Conservation (phyloP, 805 yeast species). For the Deakozyma indianensis region DNA sequence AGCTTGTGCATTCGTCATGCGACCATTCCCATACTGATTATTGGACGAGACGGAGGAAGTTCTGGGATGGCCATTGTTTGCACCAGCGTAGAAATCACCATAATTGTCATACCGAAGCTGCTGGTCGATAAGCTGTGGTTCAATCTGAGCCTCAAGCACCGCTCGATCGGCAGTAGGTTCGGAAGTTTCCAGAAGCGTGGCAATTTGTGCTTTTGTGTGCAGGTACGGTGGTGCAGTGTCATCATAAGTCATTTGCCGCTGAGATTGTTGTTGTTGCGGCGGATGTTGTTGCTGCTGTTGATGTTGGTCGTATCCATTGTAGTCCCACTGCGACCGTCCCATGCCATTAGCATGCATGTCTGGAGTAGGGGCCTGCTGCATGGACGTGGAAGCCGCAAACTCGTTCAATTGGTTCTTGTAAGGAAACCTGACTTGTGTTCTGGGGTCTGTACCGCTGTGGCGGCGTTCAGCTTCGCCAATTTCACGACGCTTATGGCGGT, state of each 20-base stretch:
- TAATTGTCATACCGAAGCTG: not conserved
- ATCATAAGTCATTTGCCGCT: not conserved
- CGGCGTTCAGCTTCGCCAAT: not conserved
- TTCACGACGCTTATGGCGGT: slow-evolving; percentile 17
- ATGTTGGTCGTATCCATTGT: slow-evolving; percentile 19
- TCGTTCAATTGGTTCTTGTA: not conserved
- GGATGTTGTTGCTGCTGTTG: slow-evolving; percentile 5
- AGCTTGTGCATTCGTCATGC: not conserved
- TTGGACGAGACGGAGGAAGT: not conserved
- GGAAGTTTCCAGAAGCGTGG: not conserved
- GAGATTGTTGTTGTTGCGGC: not conserved
- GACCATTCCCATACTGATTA: not conserved
- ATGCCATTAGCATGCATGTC: not conserved
- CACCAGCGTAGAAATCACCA: not conserved
- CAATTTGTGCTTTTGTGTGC: not conserved
- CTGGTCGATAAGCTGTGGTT: not conserved
- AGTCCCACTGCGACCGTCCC: not conserved
- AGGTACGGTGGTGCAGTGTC: not conserved
- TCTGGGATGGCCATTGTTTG: not conserved
- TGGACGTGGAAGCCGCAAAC: not conserved
- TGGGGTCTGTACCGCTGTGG: not conserved
- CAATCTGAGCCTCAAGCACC: not conserved
- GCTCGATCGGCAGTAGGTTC: not conserved
- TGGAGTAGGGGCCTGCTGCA: not conserved
- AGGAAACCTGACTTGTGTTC: not conserved